Base-by-base conservation (phyloP, 2,329 filamentous ascomycete species). In the Lachnellula cervina region DNA sequence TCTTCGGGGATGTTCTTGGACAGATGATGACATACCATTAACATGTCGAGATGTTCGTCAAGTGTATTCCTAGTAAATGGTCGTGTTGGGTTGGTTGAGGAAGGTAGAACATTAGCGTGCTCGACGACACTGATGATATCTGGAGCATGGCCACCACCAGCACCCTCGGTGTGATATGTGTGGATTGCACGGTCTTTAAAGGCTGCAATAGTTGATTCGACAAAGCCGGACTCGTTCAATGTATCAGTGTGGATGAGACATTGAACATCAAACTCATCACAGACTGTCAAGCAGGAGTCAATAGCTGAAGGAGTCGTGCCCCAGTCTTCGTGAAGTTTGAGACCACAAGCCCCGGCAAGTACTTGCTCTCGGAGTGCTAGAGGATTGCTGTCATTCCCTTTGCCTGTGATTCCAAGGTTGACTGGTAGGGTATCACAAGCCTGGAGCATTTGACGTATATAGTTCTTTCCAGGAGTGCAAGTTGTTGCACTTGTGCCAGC, bases 321-420 rank as follows among this genome's bases (percentile, higher is more conserved):
- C 93, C 93, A 97, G 72, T 97, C 93, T 74, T 97, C 93, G 71
- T 97, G 93, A 6, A 97, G 78, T 72, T 97, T 97, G 58, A 97
- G 80, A 7, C 93, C 93, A 64, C 90, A 93, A 1, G 88, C 92
- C 9, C 93, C 93, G 0, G 93, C 93, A 54, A 81, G 75, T 55
- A 89, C 80, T 73, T 96, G 90, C 63, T 97, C 89, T 49, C 84
- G 82, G 2, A 97, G 79, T 9, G 87, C 88, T 2, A 72, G 70
- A 0, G 83, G 80, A 11, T 82, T 82, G 62, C 86, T 85, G 71
- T 97, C 93, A 68, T 96, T 97, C 58, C 93, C 93, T 75, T 97
- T 97, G 43, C 89, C 90, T 0, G 92, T 97, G 67, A 97, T 89
- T 38, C 91, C 93, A 54, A 93, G 77, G 70, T 97, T 97, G 61